Evolutionary conservation across 257 asterid genomes (phyloP).

Genomic region (Hygrophila difformis): DNA sequence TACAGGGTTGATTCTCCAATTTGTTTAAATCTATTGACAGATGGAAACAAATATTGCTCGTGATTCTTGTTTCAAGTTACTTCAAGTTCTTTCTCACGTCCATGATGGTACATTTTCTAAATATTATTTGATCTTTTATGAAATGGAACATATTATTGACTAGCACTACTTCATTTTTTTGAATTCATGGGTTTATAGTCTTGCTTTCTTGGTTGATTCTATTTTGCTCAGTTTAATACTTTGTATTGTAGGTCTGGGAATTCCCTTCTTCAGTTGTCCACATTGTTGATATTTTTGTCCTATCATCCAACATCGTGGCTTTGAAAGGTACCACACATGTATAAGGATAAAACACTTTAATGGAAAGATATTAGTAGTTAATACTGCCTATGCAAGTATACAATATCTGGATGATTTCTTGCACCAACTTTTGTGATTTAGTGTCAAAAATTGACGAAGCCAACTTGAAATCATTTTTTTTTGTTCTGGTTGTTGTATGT

Average conservation of each 20-base stretch:
- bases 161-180: not conserved
- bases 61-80: constrained; percentile 63
- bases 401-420: too few relatives aligned
- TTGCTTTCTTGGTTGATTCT: not conserved
- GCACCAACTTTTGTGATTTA: too few relatives aligned
- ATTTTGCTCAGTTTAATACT: constrained; percentile 7
- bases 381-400: too few relatives aligned
- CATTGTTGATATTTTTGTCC: constrained; percentile 66
- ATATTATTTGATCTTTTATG: constrained; percentile 2
- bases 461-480: too few relatives aligned
- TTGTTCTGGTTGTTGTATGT: too few relatives aligned
- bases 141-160: not conserved
- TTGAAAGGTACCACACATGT: too few relatives aligned
- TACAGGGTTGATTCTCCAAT: constrained; percentile 1
- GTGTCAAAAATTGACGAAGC: too few relatives aligned
- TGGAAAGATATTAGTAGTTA: too few relatives aligned
- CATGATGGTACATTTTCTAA: constrained; percentile 51
- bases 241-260: constrained; percentile 64
- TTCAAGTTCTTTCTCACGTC: constrained; percentile 73
- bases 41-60: constrained; percentile 48
- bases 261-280: constrained; percentile 60
- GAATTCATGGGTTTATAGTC: not conserved
- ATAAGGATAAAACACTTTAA: too few relatives aligned
- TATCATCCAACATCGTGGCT: constrained; percentile 77
- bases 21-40: constrained; percentile 34